Evolutionary conservation across 768 basidiomycete genomes (phyloP).

Genomic region (Myochromella boudieri): DNA sequence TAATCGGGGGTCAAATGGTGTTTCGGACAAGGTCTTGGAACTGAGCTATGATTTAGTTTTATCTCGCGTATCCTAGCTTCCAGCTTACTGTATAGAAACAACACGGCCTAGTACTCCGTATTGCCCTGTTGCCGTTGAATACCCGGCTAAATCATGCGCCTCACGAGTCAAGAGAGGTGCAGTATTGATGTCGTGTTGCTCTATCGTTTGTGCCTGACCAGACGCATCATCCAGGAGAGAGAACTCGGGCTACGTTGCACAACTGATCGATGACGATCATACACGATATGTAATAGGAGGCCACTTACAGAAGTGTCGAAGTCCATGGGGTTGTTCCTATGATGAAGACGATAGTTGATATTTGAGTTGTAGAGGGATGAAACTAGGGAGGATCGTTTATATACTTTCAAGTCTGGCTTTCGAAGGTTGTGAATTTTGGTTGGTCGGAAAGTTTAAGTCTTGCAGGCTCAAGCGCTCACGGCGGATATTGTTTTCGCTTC

Average conservation of each 20-base stretch:
- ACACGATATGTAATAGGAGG: not conserved
- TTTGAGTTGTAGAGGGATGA: no score
- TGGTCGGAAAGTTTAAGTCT: no score
- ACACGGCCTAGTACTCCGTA: constrained; percentile 63
- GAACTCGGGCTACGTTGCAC: constrained; percentile 12
- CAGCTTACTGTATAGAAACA: constrained; percentile 42
- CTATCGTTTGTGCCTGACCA: not conserved
- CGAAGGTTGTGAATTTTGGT: no score
- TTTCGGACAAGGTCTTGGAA: constrained; percentile 24
- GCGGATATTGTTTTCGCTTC: no score
- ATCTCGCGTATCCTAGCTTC: not conserved
- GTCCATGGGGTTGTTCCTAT: not conserved
- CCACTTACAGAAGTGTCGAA: not conserved
- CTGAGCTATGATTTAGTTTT: constrained; percentile 21
- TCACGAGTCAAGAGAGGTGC: constrained; percentile 54
- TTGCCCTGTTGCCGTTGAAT: constrained; percentile 38
- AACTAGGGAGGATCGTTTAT: no score
- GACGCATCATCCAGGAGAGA: constrained; percentile 10
- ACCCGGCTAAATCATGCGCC: constrained; percentile 39
- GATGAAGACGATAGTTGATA: not conserved
- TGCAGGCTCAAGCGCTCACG: no score
- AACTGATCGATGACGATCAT: not conserved
- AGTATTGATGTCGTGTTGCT: constrained; percentile 38
- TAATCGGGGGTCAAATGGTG: constrained; percentile 45
- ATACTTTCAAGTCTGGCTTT: no score